These are phyloP conservation scores for Solanum phureja DNA, from an alignment of 257 asterid species.

Conservation along the genomic window DNA sequence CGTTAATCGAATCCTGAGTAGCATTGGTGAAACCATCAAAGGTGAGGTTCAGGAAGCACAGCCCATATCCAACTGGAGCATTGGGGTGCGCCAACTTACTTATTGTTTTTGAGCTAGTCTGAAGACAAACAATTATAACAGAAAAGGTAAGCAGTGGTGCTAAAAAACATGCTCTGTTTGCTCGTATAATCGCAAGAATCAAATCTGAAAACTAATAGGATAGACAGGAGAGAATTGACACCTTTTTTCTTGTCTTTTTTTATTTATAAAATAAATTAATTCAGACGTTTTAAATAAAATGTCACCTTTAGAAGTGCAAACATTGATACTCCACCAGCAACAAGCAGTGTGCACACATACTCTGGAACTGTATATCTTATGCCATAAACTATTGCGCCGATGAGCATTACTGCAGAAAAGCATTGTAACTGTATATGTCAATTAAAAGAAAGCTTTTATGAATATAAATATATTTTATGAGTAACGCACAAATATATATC, in stretches of 20 bases:
- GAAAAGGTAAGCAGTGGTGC: neutral
- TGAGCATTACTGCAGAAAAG: slow-evolving; percentile 74
- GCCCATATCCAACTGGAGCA: slow-evolving; percentile 88
- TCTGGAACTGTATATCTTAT: slow-evolving; percentile 80
- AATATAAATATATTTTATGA: too few relatives aligned
- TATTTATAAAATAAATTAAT: neutral
- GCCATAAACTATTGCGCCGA: slow-evolving; percentile 95
- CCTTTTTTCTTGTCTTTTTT: neutral
- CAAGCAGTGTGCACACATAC: slow-evolving; percentile 86
- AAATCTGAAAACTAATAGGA: neutral
- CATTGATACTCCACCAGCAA: slow-evolving; percentile 93
- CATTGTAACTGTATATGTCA: neutral
- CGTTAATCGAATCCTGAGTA: slow-evolving; percentile 87
- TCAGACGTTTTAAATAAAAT: neutral
- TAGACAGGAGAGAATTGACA: neutral
- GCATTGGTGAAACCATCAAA: slow-evolving; percentile 99
- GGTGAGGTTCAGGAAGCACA: slow-evolving; percentile 86
- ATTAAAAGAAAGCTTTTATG: neutral
- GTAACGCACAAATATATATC: too few relatives aligned
- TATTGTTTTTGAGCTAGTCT: slow-evolving; percentile 89
- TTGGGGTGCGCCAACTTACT: slow-evolving; percentile 89
- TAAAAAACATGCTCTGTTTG: neutral
- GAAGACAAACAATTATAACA: slow-evolving; percentile 2
- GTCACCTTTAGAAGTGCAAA: slow-evolving; percentile 88
- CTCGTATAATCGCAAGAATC: neutral